Evolutionary conservation across 1,284 basidiomycete species (phyloP).

Genomic region (Ustilago esculenta): DNA sequence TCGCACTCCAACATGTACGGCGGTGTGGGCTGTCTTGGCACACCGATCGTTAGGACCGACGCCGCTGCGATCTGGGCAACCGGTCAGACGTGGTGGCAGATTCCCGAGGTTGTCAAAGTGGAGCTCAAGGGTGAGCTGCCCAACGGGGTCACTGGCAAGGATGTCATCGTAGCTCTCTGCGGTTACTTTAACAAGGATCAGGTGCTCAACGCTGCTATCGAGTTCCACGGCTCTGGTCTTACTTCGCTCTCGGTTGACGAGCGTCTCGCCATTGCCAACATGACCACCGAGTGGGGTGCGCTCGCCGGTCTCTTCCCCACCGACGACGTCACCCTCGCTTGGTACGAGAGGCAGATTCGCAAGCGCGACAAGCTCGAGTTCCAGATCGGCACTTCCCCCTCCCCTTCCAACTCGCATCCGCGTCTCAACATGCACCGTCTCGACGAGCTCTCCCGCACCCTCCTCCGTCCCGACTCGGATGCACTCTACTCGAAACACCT

Average conservation of each 20-base stretch:
- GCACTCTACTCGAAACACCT: slow-evolving; percentile 90
- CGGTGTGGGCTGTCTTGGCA: slow-evolving; percentile 95
- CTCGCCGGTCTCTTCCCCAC: slow-evolving; percentile 94
- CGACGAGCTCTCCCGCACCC: slow-evolving; percentile 72
- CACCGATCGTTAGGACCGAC: slow-evolving; percentile 82
- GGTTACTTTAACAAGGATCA: slow-evolving; percentile 97
- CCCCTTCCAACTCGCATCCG: slow-evolving; percentile 76
- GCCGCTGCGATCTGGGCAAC: slow-evolving; percentile 98
- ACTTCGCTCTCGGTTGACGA: slow-evolving; percentile 84
- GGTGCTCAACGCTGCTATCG: slow-evolving; percentile 96
- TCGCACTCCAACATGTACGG: slow-evolving; percentile 99
- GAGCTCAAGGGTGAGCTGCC: slow-evolving; percentile 84
- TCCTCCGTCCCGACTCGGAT: slow-evolving; percentile 78
- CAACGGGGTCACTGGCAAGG: slow-evolving; percentile 94
- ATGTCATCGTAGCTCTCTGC: slow-evolving; percentile 96
- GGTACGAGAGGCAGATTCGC: slow-evolving; percentile 84
- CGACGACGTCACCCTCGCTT: slow-evolving; percentile 81
- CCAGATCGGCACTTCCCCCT: slow-evolving; percentile 69
- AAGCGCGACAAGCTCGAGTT: slow-evolving; percentile 85
- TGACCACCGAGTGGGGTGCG: slow-evolving; percentile 99
- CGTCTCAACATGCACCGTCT: slow-evolving; percentile 83
- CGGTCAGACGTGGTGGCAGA: slow-evolving; percentile 99
- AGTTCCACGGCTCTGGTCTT: slow-evolving; percentile 95
- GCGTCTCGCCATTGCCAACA: slow-evolving; percentile 83
- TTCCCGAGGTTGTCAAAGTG: slow-evolving; percentile 94